These are phyloP conservation scores for Cladosporium sp. DNA, from an alignment of 2,329 filamentous ascomycete genomes.

Conservation along the genomic window DNA sequence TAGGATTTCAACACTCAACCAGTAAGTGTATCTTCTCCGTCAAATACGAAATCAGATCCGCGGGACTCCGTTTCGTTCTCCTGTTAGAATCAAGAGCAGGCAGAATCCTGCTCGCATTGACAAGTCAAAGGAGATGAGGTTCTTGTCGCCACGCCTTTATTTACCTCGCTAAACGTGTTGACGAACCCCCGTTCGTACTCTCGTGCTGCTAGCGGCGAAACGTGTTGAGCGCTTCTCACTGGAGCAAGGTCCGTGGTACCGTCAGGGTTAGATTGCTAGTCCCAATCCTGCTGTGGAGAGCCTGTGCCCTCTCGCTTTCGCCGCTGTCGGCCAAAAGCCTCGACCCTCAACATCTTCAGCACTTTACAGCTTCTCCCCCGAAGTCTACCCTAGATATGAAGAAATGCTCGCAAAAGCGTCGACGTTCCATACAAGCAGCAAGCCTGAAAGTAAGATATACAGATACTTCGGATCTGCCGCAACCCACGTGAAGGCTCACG, in stretches of 20 bases:
- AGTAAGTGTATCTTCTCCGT: background rate
- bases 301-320: background rate
- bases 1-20: background rate
- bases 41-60: background rate
- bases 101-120: background rate
- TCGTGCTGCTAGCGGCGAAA: background rate
- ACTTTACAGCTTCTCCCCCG: background rate
- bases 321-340: background rate
- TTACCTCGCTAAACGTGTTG: background rate
- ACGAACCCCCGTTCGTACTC: background rate
- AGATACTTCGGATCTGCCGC: background rate
- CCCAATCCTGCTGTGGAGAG: background rate
- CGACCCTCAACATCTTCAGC: background rate
- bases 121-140: conserved; percentile 2
- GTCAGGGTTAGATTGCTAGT: background rate
- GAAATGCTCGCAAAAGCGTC: background rate
- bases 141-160: background rate
- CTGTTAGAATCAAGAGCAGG: background rate
- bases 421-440: background rate
- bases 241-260: background rate
- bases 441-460: background rate
- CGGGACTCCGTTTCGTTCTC: background rate
- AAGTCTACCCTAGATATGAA: background rate
- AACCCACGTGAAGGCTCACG: background rate
- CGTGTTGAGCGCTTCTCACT: background rate